Evolutionary conservation across 1,284 basidiomycete genomes (phyloP), one percentile per base, ranked within the genome.

Genomic region (Ustilago bromivora): DNA sequence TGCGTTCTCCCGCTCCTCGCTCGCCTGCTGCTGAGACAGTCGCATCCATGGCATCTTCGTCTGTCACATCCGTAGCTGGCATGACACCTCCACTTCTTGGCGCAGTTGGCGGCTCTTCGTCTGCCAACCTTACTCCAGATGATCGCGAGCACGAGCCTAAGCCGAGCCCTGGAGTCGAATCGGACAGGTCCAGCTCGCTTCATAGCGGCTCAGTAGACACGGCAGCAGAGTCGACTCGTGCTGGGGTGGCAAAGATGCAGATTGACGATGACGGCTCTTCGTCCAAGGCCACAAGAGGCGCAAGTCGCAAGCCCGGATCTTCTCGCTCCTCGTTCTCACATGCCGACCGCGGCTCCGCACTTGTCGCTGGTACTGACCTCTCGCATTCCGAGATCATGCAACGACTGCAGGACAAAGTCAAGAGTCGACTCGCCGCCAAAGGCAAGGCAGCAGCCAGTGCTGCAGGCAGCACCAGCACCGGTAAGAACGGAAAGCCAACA

Each of bases 301-400:
- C 15, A 2, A 4, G 53, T 23, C 58, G 62, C 8, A 71, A 71
- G 23, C 19, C 55, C 4, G 58, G 56, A n/a, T 66, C 61, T 3
- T 56, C 59, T 40, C 64, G 73, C 12, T 67, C 73, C 3, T 76
- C 73, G 7, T 63, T 66, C 12, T 70, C 66, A 15, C 47, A 55
- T 11, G 41, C 55, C 13, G 71, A 74, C 41, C 61, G 71, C 49
- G 55, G 60, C 49, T 63, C 62, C 28, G 46, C 15, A 2, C 53
- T 61, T 1, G 53, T 70, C 23, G 35, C 56, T 4, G 64, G 57
- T 32, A 71, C 73, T 7, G 68, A 71, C 17, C 61, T 76, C 19
- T 69, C 74, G 5, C 74, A 69, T 36, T 69, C 66, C 7, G 64
- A 72, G 57, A 77, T 77, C 63, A 77, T 77, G 75, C 66, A 72